Evolutionary conservation across 139 green algal genomes (phyloP), one percentile per base, ranked within the genome.

Genomic region (Chlorella ohadii): DNA sequence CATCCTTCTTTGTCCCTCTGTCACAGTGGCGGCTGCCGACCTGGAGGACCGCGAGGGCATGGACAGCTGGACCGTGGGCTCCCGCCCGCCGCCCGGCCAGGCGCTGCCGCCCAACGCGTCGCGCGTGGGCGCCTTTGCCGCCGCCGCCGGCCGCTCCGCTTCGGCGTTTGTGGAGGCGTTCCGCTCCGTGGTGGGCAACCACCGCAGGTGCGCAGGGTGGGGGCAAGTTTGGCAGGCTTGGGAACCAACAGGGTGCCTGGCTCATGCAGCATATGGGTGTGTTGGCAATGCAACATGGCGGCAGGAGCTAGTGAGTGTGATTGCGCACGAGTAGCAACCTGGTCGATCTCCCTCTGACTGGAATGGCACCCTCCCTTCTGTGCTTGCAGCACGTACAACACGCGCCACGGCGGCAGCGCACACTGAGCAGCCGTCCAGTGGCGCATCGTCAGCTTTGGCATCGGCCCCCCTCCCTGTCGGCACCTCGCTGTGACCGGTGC

Each of bases 151-250:
- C 41, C 64, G 86, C 19, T 78, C 82, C 2, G 86, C 86, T 56
- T 76, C 28, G 41, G 86, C 86, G 6, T 90, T 90, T 82, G 86
- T 88, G 63, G 86, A 88, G 68, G 86, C 82, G 36, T 90, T 90
- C 81, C 86, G 86, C 64, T 78, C 78, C 12, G 86, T 81, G 55
- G 82, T 90, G 61, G 81, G 86, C 63, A 82, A 63, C 64, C 76
- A 89, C 72, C 70, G 80, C 39, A 55, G 44, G 44, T 55, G 44
- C 44, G 44, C 44, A 55, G 44, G 6, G 44, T 11, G 44, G 44
- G 44, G 44, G 44, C n/a, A n/a, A n/a, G n/a, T n/a, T n/a, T n/a
- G n/a, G n/a, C n/a, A n/a, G n/a, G n/a, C n/a, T n/a, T n/a, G n/a
- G n/a, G n/a, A n/a, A n/a, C n/a, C n/a, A n/a, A n/a, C n/a, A n/a